Base-by-base conservation (phyloP, 1,284 basidiomycete genomes). In the Trametes polyzona region DNA sequence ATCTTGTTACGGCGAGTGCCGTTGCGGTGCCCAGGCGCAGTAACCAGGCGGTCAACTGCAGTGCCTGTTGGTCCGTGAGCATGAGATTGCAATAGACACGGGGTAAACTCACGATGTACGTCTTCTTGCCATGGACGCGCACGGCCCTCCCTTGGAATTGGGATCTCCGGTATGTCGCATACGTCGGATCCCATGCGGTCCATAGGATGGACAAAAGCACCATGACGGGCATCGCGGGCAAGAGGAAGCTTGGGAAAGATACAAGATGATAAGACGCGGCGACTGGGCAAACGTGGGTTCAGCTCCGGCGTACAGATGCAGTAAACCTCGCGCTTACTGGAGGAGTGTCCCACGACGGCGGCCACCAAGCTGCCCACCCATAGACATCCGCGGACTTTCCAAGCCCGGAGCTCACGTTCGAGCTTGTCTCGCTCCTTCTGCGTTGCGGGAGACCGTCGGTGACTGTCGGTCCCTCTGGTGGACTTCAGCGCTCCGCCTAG, bases 111-210 rank as follows among this genome's bases (percentile, higher is more conserved):
- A 88, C 90, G 62, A 82, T 83, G 66, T 92, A 89, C 61, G 70
- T 69, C 12, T 70, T 71, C 68, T 84, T 88, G 19, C 90, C 88
- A 35, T 76, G 78, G 37, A 89, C 73, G 33, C 84, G 81, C 17
- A 92, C 76, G 58, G 84, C 79, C 19, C 87, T 82, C 2, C 90
- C 89, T 73, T 90, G 87, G 42, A 81, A 73, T 64, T 80, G 78
- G 10, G 86, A 84, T 61, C 75, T 78, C 60, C 80, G 79, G 49
- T 83, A 74, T 2, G 80, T 76, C 6, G 80, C 74, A 66, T 90
- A 92, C 16, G 87, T 89, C 6, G 89, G 90, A 67, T 93, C 84
- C 90, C 90, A 93, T 2, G 79, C 82, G 0, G 83, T 83, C 83
- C 90, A 92, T 11, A 86, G 64, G 23, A 91, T 65, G 14, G 89